A percentile compares a stretch with the other conserved stretches of the same genome.
phyloP scores from a whole-genome alignment of 2,329 filamentous ascomycete genomes.

The Diplocarpon mali region DNA sequence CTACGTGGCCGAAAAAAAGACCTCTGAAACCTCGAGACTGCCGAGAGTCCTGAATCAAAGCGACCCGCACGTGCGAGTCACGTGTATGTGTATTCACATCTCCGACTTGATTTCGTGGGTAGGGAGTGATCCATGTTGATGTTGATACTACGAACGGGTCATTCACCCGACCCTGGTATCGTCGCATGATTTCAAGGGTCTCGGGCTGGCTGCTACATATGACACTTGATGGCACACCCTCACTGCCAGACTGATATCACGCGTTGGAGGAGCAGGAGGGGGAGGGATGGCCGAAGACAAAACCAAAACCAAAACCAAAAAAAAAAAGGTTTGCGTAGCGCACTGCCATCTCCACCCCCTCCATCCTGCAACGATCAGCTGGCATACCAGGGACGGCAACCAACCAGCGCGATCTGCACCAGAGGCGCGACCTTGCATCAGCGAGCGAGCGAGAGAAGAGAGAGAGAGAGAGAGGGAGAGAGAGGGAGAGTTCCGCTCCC shows the following conservation, averaged over 20 bases:
- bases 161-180: no score
- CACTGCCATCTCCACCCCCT: neutral
- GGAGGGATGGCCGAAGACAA: no score
- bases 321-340: neutral
- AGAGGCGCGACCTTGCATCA: conserved; percentile 15
- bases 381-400: neutral
- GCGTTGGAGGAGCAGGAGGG: neutral
- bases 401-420: conserved; percentile 10
- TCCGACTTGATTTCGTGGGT: no score
- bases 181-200: no score
- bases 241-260: neutral
- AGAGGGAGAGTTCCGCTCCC: neutral
- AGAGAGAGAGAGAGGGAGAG: neutral
- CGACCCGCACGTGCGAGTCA: no score
- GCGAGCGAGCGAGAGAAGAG: conserved; percentile 1
- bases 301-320: no score
- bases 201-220: neutral
- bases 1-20: no score
- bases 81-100: no score
- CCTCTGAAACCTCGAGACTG: no score
- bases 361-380: neutral
- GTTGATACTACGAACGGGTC: neutral
- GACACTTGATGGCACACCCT: neutral
- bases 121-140: no score
- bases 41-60: no score